Evolutionary conservation across 441 rosid genomes (phyloP), one percentile per base, ranked within the genome.

Genomic region (Adansonia rubrostipa): DNA sequence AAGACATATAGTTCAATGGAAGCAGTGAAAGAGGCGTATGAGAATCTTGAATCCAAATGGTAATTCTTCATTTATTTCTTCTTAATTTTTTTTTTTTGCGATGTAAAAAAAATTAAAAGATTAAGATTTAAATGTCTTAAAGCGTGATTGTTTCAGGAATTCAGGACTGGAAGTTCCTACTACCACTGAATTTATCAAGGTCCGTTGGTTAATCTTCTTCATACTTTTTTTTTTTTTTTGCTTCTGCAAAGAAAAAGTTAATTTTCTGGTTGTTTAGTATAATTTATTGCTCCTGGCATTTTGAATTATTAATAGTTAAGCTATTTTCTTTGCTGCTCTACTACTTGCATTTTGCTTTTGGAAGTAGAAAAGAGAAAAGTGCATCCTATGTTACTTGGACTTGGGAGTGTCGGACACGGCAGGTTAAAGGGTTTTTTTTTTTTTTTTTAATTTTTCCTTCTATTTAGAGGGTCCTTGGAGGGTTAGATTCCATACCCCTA

Each of bases 11-110:
- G 90, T 80, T 83, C 97, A 17, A 69, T 87, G 10, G 93, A 89
- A 72, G 89, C 84, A 76, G 98, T 92, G 78, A 85, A 81, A 80
- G 90, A 84, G 77, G 95, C 93, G 19, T 93, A 93, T 78, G 86
- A 92, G 78, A 84, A 74, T 78, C 78, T 91, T 60, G 88, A 88
- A 76, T 87, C 91, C 3, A 81, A 84, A 63, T 93, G 97, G 96
- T 93, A 86, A 75, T 45, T 78, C 58, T 75, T 40, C 15, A 3
- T 56, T 45, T 58, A 19, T 14, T 70, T 42, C 7, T 24, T 4
- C 22, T 61, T 61, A 5, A 1, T 9, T 44, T 1, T 54, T 4
- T 69, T 19, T 20, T 8, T n/a, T 69, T 66, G 6, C 11, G 45
- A n/a, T 53, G 33, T 33, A 5, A 63, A 62, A 62, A 13, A 5